Evolutionary conservation across 345 rosid species (phyloP).

Genomic region (Barbarea vulgaris): DNA sequence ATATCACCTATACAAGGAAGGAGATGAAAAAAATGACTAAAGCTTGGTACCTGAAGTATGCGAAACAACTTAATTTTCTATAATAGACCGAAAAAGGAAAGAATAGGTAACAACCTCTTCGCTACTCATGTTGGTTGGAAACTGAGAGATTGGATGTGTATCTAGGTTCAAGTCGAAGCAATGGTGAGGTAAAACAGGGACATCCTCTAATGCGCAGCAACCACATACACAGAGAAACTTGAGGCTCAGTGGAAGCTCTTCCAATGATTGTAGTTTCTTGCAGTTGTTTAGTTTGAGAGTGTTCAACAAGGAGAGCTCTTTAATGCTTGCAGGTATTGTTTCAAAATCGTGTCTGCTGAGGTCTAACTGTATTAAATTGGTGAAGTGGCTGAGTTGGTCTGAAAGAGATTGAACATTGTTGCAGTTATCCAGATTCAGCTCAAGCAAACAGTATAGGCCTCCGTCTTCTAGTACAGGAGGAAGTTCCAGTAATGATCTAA

Average conservation of each 20-base stretch:
- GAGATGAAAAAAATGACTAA: too few relatives aligned
- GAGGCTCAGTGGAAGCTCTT: background rate
- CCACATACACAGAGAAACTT: background rate
- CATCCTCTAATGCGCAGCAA: background rate
- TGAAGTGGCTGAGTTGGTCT: background rate
- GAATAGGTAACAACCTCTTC: too few relatives aligned
- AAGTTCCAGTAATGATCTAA: background rate
- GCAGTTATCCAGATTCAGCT: background rate
- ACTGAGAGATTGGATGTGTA: too few relatives aligned
- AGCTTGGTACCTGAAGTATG: too few relatives aligned
- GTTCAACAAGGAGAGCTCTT: background rate
- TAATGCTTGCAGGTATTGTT: background rate
- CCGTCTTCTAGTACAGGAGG: background rate
- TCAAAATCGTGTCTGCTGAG: background rate
- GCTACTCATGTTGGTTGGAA: too few relatives aligned
- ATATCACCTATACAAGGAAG: too few relatives aligned
- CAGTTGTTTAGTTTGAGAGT: background rate
- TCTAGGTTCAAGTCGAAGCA: too few relatives aligned
- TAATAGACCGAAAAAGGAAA: too few relatives aligned
- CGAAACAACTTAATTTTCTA: too few relatives aligned
- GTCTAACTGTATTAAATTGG: background rate
- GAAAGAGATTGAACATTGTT: background rate
- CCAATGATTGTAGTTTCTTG: background rate
- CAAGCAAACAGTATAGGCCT: background rate
- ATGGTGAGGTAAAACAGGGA: background rate